These are phyloP conservation scores for Populus davidiana DNA, from an alignment of 345 rosid species.

Conservation along the genomic window DNA sequence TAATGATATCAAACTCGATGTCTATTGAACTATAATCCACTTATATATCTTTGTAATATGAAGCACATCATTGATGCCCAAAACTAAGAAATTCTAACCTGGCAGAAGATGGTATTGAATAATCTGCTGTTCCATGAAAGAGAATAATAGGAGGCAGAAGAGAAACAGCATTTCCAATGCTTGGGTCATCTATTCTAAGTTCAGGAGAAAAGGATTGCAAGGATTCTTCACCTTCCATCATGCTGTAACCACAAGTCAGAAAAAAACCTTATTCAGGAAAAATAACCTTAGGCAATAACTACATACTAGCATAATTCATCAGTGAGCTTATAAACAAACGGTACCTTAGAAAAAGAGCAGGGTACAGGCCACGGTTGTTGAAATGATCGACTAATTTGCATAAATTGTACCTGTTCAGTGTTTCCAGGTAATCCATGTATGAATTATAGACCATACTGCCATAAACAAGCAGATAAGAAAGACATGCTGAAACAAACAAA, in stretches of 20 bases:
- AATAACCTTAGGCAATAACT: background rate
- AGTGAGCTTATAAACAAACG: background rate
- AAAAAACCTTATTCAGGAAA: background rate
- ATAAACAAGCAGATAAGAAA: background rate
- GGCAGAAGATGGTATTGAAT: constrained; percentile 27
- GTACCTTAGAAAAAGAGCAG: constrained; percentile 32
- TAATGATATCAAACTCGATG: background rate
- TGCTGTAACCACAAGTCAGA: constrained; percentile 13
- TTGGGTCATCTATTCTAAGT: constrained; percentile 24
- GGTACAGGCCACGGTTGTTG: constrained; percentile 30
- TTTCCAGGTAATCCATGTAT: constrained; percentile 4
- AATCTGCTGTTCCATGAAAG: constrained; percentile 30
- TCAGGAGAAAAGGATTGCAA: constrained; percentile 26
- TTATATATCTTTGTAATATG: background rate
- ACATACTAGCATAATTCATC: background rate
- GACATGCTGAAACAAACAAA: background rate
- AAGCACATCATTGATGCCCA: background rate
- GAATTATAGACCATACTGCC: background rate
- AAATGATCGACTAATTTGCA: constrained; percentile 30
- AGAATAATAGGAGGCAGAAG: constrained; percentile 29
- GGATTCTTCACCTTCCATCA: constrained; percentile 36
- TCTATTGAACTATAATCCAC: background rate
- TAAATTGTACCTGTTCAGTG: constrained; percentile 28
- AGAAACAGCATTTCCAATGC: constrained; percentile 21
- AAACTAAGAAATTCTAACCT: constrained; percentile 16